Conservation (phyloP, 2,329 filamentous ascomycete genomes). For the Trichoderma breve region DNA sequence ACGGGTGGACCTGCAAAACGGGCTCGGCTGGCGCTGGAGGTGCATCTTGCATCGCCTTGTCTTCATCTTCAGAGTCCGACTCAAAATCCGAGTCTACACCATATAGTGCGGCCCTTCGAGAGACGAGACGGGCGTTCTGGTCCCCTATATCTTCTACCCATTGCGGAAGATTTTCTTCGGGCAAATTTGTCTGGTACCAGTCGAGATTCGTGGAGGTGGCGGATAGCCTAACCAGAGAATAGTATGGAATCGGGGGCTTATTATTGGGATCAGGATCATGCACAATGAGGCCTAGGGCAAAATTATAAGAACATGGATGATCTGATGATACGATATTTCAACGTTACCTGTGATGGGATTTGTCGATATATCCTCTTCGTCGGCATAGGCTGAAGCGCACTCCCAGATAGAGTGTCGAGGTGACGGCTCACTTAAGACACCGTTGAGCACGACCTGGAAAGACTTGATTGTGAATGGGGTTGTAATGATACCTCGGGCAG, state of each 20-base stretch:
- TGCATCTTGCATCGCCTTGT: slow-evolving; percentile 21
- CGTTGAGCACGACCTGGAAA: slow-evolving; percentile 49
- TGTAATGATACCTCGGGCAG: slow-evolving; percentile 53
- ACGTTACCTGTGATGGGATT: slow-evolving; percentile 28
- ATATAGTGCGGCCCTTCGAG: slow-evolving; percentile 45
- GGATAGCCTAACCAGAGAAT: slow-evolving; percentile 53
- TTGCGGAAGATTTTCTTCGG: slow-evolving; percentile 34
- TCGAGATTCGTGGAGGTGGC: slow-evolving; percentile 50
- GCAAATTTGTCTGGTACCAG: slow-evolving; percentile 54
- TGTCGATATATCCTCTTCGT: slow-evolving; percentile 35
- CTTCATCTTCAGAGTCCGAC: slow-evolving; percentile 27
- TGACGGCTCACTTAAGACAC: slow-evolving; percentile 24
- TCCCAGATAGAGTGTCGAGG: slow-evolving; percentile 41
- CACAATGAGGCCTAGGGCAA: slow-evolving; percentile 45
- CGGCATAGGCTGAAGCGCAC: slow-evolving; percentile 48
- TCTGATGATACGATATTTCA: not conserved
- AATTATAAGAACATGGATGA: not conserved
- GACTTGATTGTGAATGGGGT: slow-evolving; percentile 50
- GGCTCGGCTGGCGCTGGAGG: slow-evolving; percentile 21
- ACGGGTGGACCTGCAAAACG: slow-evolving; percentile 45
- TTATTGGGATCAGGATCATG: slow-evolving; percentile 30
- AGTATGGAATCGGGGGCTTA: slow-evolving; percentile 40
- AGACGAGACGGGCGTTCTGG: slow-evolving; percentile 43
- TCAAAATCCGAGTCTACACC: slow-evolving; percentile 31
- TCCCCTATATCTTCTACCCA: slow-evolving; percentile 51